Evolutionary conservation across 1,139 yeast genomes (phyloP).

Genomic region (Suhomyces maxii): DNA sequence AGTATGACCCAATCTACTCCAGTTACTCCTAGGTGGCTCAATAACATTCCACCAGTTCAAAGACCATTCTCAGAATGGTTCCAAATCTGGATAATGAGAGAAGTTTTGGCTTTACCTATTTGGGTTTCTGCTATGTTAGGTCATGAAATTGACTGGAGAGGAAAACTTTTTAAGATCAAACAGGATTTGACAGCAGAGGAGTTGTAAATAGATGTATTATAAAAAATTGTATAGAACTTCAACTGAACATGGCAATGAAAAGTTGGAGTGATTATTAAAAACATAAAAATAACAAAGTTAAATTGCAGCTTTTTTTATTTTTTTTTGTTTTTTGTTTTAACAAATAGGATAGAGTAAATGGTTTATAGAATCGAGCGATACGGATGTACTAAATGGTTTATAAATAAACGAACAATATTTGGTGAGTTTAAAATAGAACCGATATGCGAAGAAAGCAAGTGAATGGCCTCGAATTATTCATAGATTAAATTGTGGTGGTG

Average conservation of each 20-base stretch:
- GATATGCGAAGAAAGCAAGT: too few species aligned
- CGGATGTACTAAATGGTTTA: too few species aligned
- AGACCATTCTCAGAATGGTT: conserved; percentile 27
- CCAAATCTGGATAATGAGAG: conserved; percentile 65
- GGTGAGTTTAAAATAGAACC: too few species aligned
- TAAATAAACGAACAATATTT: too few species aligned
- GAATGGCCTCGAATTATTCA: too few species aligned
- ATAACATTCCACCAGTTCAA: conserved; percentile 12
- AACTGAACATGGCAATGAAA: neutral
- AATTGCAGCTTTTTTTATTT: too few species aligned
- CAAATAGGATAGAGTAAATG: too few species aligned
- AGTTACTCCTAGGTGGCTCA: conserved; percentile 9
- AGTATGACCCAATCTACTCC: conserved; percentile 19
- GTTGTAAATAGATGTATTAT: conserved; percentile 23
- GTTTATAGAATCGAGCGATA: too few species aligned
- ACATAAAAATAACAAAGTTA: neutral
- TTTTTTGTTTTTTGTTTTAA: too few species aligned
- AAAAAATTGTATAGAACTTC: neutral
- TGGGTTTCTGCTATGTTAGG: conserved; percentile 85
- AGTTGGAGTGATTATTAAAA: neutral
- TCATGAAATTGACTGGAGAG: conserved; percentile 79
- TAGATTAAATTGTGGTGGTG: too few species aligned
- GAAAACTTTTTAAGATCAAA: conserved; percentile 69
- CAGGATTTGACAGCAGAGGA: conserved; percentile 78
- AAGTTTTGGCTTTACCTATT: conserved; percentile 74